Evolutionary conservation across 805 yeast species (phyloP), one percentile per base, ranked within the genome.

Genomic region (Ogataea salicorniae): DNA sequence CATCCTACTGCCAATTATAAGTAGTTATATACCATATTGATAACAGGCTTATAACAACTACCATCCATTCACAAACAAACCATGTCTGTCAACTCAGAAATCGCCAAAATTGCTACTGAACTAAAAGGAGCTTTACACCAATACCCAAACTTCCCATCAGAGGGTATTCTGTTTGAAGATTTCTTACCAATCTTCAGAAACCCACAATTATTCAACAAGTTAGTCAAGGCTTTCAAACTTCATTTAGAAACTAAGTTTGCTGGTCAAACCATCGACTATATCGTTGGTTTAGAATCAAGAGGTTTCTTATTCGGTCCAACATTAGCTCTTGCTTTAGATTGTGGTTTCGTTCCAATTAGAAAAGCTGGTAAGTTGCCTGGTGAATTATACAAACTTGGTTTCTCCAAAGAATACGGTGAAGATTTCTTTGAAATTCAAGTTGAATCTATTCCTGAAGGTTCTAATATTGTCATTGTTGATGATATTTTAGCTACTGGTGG

Each of bases 401-500:
- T 83, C 73, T 70, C 75, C 60, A 94, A 94, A 75, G 99, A 94
- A 70, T 94, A 94, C 70, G 99, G 98, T 62, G 71, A 75, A 51
- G 99, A 94, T 70, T 77, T 72, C 45, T 89, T 94, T 64, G 96
- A 90, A 67, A 81, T 94, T 69, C 99, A 94, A 73, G 73, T 76
- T 53, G 91, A 79, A 47, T 81, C 92, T 35, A 81, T 94, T 56
- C 84, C 88, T 55, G 75, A 76, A 52, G 95, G 92, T 36, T 78
- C 95, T 42, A 86, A 77, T 49, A 94, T 94, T 29, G 72, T 92
- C 36, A 77, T 94, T 55, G 95, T 94, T 36, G 99, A 94, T 69
- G 99, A 94, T 63, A 90, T 94, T 60, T 85, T 94, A 65, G 99
- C 99, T 43, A 94, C 99, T 36, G 98, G 98, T 53, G 99, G 99